These are phyloP conservation scores for Apiospora arundinis DNA, from an alignment of 2,329 filamentous ascomycete genomes.

Conservation along the genomic window DNA sequence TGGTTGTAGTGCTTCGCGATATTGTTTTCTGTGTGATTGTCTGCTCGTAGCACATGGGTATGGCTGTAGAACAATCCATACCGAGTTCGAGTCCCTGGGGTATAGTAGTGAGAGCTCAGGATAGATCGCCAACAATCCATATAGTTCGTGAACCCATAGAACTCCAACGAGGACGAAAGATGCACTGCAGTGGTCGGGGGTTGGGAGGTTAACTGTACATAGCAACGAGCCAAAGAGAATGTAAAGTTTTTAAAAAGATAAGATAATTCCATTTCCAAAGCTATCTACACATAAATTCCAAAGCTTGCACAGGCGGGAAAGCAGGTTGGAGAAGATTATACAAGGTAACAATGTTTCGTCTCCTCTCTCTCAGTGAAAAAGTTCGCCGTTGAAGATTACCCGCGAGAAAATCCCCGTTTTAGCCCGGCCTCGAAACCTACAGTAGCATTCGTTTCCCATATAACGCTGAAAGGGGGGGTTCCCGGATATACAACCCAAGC, in stretches of 20 bases:
- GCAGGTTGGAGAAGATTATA: slow-evolving; percentile 16
- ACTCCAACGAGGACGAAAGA: neutral
- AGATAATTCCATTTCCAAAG: slow-evolving; percentile 7
- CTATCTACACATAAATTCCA: slow-evolving; percentile 16
- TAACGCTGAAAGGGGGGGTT: neutral
- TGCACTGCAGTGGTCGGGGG: too few species aligned
- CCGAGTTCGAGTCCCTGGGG: neutral
- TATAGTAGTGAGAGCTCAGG: too few species aligned
- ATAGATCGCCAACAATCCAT: neutral
- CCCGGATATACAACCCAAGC: neutral
- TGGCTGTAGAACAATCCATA: neutral
- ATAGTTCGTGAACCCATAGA: neutral
- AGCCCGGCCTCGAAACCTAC: slow-evolving; percentile 6
- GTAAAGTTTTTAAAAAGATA: neutral
- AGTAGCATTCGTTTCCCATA: neutral
- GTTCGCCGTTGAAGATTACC: neutral
- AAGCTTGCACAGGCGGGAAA: slow-evolving; percentile 4
- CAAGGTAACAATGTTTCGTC: neutral
- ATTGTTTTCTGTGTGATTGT: neutral
- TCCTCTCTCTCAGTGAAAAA: neutral
- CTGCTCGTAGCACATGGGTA: neutral
- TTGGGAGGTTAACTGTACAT: neutral
- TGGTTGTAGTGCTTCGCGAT: neutral
- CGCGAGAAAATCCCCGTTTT: too few species aligned
- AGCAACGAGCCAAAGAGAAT: neutral